Evolutionary conservation across 495 filamentous ascomycete species (phyloP).

Genomic region (Aspergillus asperescens): DNA sequence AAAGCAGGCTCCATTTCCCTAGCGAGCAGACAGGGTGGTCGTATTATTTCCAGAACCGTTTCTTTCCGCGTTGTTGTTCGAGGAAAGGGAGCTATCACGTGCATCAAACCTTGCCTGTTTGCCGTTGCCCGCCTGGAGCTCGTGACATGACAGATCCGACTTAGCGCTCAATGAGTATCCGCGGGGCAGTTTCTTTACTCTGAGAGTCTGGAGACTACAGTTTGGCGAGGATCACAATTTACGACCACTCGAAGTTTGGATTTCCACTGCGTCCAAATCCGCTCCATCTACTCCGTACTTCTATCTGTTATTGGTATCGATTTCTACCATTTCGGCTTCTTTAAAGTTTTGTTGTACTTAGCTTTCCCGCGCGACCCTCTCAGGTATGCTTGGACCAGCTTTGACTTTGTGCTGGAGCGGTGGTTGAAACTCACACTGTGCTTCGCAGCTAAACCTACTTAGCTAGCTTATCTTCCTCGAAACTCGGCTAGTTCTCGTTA

Average conservation of each 20-base stretch:
- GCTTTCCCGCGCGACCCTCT: too few relatives aligned
- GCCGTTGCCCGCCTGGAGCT: neutral
- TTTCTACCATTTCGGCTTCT: too few relatives aligned
- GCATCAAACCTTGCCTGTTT: neutral
- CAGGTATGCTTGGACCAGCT: neutral
- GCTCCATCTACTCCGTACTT: too few relatives aligned
- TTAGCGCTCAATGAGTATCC: neutral
- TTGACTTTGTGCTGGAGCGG: neutral
- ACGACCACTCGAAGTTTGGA: too few relatives aligned
- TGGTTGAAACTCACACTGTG: constrained; percentile 1
- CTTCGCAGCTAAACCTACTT: neutral
- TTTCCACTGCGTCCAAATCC: too few relatives aligned
- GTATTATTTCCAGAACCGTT: too few relatives aligned
- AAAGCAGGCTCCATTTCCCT: neutral
- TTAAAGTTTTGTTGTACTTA: too few relatives aligned
- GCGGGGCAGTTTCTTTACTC: neutral
- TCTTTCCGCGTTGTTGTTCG: too few relatives aligned
- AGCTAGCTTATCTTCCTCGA: neutral
- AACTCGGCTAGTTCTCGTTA: neutral
- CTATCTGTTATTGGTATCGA: neutral
- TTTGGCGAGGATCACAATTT: neutral
- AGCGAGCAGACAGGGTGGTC: neutral
- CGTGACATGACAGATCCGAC: neutral
- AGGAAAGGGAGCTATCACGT: constrained; percentile 1
- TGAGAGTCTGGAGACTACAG: neutral